Percentiles rank a stretch among this genome's conserved stretches.
Conservation (phyloP, 1,284 basidiomycete species). For the Microbotryum scabiosae region DNA sequence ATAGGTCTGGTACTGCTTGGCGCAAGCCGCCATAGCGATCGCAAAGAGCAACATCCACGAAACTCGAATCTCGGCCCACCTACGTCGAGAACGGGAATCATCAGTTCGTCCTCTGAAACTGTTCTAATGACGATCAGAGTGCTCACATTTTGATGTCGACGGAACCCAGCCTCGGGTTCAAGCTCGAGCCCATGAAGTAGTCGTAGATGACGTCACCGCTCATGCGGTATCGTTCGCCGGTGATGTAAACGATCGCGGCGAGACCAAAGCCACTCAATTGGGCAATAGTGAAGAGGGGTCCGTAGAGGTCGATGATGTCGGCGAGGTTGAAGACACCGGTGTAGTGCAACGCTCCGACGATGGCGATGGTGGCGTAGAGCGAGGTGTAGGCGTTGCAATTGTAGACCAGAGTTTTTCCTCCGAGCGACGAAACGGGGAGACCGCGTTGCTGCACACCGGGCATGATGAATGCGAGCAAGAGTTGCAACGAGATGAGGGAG, state of each 20-base stretch:
- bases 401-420: constrained; percentile 88
- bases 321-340: constrained; percentile 80
- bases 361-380: constrained; percentile 76
- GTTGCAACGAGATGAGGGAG: constrained; percentile 80
- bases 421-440: constrained; percentile 81
- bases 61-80: constrained; percentile 80
- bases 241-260: constrained; percentile 68
- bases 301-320: constrained; percentile 93
- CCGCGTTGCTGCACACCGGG: constrained; percentile 91
- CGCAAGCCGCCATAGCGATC: constrained; percentile 80
- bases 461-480: constrained; percentile 79
- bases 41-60: constrained; percentile 96
- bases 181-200: constrained; percentile 80
- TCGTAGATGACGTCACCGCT: constrained; percentile 90
- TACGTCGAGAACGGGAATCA: not conserved
- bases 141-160: constrained; percentile 95
- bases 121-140: not conserved
- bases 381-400: constrained; percentile 90
- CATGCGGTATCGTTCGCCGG: constrained; percentile 79
- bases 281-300: constrained; percentile 88
- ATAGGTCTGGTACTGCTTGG: constrained; percentile 88
- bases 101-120: not conserved
- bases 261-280: constrained; percentile 84
- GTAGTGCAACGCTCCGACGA: constrained; percentile 68
- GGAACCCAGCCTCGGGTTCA: constrained; percentile 89